A percentile compares a stretch with the other conserved stretches of the same genome.
Evolutionary conservation across 371 early-diverging fungal species (phyloP).

Genomic region (Syncephalis plumigaleata): DNA sequence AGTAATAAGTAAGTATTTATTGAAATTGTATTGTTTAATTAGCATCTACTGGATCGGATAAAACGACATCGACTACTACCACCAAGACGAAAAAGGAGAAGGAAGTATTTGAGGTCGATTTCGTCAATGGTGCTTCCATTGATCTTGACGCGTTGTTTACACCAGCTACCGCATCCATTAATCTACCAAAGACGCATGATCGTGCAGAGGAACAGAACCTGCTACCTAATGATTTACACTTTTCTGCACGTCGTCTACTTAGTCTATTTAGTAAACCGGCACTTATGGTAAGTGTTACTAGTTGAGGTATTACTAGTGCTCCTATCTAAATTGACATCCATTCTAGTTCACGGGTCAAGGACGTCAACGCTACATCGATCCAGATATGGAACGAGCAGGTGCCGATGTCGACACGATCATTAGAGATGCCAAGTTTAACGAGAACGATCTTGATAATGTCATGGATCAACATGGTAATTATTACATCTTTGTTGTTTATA

Average conservation of each 20-base stretch:
- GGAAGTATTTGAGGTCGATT: slow-evolving; percentile 29
- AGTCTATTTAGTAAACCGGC: slow-evolving; percentile 65
- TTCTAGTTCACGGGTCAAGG: background rate
- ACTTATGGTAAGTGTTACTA: slow-evolving; percentile 26
- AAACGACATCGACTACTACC: slow-evolving; percentile 10
- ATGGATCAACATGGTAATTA: too few species aligned
- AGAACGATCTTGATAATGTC: too few species aligned
- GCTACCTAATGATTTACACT: slow-evolving; percentile 78
- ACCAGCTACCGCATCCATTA: slow-evolving; percentile 27
- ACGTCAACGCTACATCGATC: too few species aligned
- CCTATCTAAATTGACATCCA: background rate
- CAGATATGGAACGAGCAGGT: too few species aligned
- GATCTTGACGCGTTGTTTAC: slow-evolving; percentile 53
- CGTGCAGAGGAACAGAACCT: slow-evolving; percentile 22
- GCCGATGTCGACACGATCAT: too few species aligned
- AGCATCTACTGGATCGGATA: too few species aligned
- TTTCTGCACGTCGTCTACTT: slow-evolving; percentile 62
- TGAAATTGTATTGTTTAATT: too few species aligned
- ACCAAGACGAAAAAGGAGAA: slow-evolving; percentile 14
- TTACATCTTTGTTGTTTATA: too few species aligned
- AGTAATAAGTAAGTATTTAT: too few species aligned
- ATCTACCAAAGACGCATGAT: slow-evolving; percentile 24
- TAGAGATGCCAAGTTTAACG: too few species aligned
- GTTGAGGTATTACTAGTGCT: slow-evolving; percentile 1
- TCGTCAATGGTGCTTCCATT: slow-evolving; percentile 27